Evolutionary conservation across 1,284 basidiomycete genomes (phyloP).

Genomic region (Cystobasidium slooffiae): DNA sequence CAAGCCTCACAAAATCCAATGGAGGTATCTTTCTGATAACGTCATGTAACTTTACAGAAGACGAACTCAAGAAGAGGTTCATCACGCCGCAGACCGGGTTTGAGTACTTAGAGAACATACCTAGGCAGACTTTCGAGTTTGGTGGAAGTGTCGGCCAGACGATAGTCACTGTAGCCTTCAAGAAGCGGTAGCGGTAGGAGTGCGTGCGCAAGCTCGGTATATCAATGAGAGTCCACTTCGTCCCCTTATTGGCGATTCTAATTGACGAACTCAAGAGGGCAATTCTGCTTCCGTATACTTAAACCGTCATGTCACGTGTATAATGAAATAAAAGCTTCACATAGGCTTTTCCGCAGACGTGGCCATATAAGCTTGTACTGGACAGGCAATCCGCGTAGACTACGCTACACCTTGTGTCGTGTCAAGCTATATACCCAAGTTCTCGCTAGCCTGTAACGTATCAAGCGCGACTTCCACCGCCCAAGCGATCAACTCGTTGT

Average conservation of each 20-base stretch:
- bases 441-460: slow-evolving; percentile 21
- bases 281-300: no score
- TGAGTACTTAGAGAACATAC: slow-evolving; percentile 66
- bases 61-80: slow-evolving; percentile 72
- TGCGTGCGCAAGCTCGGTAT: background rate
- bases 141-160: slow-evolving; percentile 75
- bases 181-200: slow-evolving; percentile 56
- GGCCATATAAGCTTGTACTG: no score
- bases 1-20: slow-evolving; percentile 64
- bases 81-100: slow-evolving; percentile 60
- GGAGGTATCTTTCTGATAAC: slow-evolving; percentile 81
- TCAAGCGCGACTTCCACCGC: slow-evolving; percentile 15
- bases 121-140: slow-evolving; percentile 72
- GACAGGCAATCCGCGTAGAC: background rate
- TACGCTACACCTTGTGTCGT: background rate
- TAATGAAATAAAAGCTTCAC: no score
- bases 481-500: slow-evolving; percentile 36
- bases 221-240: no score
- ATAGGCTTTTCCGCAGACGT: no score
- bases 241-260: no score
- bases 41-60: slow-evolving; percentile 82
- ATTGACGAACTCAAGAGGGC: no score
- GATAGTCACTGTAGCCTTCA: slow-evolving; percentile 74
- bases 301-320: no score
- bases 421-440: background rate